These are phyloP conservation scores for Mycena albidolilacea DNA, from an alignment of 768 basidiomycete genomes.

Conservation along the genomic window DNA sequence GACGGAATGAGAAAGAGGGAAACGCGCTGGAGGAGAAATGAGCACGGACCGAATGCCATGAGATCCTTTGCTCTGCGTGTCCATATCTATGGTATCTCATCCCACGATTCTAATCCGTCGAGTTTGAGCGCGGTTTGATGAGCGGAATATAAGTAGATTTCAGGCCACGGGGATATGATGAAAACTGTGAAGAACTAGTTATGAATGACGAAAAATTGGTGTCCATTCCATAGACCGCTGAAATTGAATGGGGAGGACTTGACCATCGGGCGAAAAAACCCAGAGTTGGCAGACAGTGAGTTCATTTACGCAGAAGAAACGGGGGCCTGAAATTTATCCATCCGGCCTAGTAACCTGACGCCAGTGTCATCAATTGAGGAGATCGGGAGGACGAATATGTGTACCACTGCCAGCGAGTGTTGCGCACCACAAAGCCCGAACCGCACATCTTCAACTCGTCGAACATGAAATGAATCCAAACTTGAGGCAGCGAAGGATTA, in stretches of 20 bases:
- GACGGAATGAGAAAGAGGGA: too few species aligned
- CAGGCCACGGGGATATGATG: background rate
- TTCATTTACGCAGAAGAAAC: background rate
- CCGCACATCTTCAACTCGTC: constrained; percentile 2
- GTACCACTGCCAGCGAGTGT: background rate
- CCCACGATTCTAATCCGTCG: too few species aligned
- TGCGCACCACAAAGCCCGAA: background rate
- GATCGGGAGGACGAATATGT: too few species aligned
- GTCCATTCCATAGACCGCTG: background rate
- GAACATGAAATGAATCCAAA: constrained; percentile 2
- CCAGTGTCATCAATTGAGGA: background rate
- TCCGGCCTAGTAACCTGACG: constrained; percentile 1
- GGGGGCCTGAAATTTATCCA: background rate
- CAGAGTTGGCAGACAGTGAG: background rate
- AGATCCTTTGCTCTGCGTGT: too few species aligned
- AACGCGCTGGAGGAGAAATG: too few species aligned
- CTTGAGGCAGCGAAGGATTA: background rate
- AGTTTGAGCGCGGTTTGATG: background rate
- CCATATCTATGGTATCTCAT: too few species aligned
- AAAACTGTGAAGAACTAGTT: background rate
- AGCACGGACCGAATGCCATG: too few species aligned
- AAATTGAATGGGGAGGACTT: constrained; percentile 1
- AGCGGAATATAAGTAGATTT: background rate
- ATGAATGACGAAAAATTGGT: background rate
- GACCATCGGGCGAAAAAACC: background rate